A percentile compares a stretch with the other conserved stretches of the same genome.
phyloP scores from a whole-genome alignment of 1,139 yeast genomes.

The Taphrina deformans region DNA sequence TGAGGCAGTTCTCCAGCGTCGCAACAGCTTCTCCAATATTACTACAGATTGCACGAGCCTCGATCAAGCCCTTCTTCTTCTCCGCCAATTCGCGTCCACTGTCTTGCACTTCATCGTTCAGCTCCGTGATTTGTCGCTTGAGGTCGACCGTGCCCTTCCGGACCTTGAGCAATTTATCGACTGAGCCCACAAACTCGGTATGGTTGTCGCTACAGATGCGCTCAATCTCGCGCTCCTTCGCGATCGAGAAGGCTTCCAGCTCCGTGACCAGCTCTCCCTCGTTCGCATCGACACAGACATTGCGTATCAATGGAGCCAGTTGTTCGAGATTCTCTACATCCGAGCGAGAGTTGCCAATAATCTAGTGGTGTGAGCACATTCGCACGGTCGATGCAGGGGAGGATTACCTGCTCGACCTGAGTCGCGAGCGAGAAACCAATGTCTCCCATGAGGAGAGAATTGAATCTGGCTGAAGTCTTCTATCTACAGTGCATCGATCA shows the following conservation, averaged over 20 bases:
- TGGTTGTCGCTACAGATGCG: conserved; percentile 27
- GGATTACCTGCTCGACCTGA: conserved; percentile 12
- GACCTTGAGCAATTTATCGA: conserved; percentile 60
- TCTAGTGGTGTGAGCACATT: too few relatives aligned
- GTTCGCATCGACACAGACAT: conserved; percentile 14
- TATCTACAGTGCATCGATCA: too few relatives aligned
- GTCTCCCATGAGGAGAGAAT: conserved; percentile 22
- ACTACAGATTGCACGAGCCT: conserved; percentile 42
- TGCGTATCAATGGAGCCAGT: conserved; percentile 28
- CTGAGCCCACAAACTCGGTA: conserved; percentile 50
- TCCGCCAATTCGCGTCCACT: conserved; percentile 59
- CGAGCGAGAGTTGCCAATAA: conserved; percentile 24
- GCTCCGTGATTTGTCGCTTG: conserved; percentile 54
- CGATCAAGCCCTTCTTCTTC: conserved; percentile 42
- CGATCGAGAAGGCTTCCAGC: conserved; percentile 14
- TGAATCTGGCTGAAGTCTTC: too few relatives aligned
- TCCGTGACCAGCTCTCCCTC: conserved; percentile 20
- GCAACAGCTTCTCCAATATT: conserved; percentile 47
- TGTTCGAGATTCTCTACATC: conserved; percentile 28
- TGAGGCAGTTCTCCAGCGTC: conserved; percentile 59
- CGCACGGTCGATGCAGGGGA: background rate
- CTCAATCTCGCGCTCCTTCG: conserved; percentile 28
- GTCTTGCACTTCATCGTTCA: conserved; percentile 57
- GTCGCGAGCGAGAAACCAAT: background rate
- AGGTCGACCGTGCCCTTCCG: conserved; percentile 57